Evolutionary conservation across 306 rosid genomes (phyloP), one percentile per base, ranked within the genome.

Genomic region (Vicia faba): DNA sequence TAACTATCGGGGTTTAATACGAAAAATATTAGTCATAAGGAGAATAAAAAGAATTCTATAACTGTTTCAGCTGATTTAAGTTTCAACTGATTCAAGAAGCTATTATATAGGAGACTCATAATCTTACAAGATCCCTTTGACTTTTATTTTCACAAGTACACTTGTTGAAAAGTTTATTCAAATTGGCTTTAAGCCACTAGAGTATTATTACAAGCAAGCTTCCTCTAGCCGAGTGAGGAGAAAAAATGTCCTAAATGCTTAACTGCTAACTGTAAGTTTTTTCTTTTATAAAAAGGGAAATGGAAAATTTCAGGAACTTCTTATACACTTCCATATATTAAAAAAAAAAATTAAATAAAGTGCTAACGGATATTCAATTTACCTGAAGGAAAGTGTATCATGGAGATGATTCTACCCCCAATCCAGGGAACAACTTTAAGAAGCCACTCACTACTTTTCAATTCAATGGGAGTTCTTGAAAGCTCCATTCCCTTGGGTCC

Each of bases 371-470:
- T 9, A 65, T 69, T 57, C 63, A 74, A 25, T 70, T 41, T 85
- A 92, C 98, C 98, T 45, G 98, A 85, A 58, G 91, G 89, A 70
- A 80, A 68, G 86, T 92, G 92, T 63, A 62, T 71, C 96, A 89
- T 92, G 68, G 98, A 89, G 69, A 89, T 81, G 50, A 92, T 87
- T 89, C 98, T 81, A 46, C 96, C 98, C 40, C 98, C 96, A 80
- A 87, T 92, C 98, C 98, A 87, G 59, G 98, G 96, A 75, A 89
- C 87, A 39, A 85, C 77, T 81, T 92, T 80, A 60, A 86, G 74
- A 81, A 31, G 64, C 98, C 98, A 92, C 60, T 76, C 76, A 28
- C 83, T 78, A 64, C 83, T 87, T 79, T 83, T 92, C 82, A 92
- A 74, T 78, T 92, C 95, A 74, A 87, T 66, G 61, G 96, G 96